Evolutionary conservation across 768 basidiomycete species (phyloP).

Genomic region (Wakefieldia striispora): DNA sequence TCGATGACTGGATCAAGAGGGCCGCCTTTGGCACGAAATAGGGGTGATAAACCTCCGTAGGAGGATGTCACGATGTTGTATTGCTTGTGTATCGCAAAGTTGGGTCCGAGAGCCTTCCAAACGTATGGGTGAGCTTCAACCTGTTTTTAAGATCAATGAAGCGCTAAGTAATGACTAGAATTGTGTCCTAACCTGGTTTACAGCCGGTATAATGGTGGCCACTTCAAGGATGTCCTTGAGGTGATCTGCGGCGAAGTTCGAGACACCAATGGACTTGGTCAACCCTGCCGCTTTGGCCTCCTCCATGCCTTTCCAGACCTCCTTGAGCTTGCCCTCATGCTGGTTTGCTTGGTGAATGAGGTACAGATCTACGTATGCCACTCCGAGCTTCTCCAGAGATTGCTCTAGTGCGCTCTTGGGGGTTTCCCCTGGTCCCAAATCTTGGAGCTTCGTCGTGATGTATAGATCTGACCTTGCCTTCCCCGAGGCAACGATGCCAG

Average conservation of each 20-base stretch:
- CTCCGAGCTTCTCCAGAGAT: conserved; percentile 53
- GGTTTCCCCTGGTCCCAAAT: conserved; percentile 37
- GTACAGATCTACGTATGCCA: conserved; percentile 62
- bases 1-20: conserved; percentile 39
- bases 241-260: conserved; percentile 48
- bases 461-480: conserved; percentile 55
- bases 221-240: conserved; percentile 43
- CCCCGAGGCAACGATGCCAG: conserved; percentile 47
- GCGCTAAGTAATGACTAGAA: background rate
- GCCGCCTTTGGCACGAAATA: conserved; percentile 36
- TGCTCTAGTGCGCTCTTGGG: conserved; percentile 48
- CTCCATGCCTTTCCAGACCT: conserved; percentile 63
- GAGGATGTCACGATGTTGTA: conserved; percentile 40
- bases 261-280: conserved; percentile 48
- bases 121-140: conserved; percentile 57
- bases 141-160: conserved; percentile 22
- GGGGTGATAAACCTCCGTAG: conserved; percentile 40
- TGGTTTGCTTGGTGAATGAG: conserved; percentile 51
- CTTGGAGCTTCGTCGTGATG: conserved; percentile 56
- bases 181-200: conserved; percentile 47
- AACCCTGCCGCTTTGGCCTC: conserved; percentile 44
- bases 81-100: conserved; percentile 33
- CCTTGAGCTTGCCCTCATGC: conserved; percentile 42
- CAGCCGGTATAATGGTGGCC: conserved; percentile 46
- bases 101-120: conserved; percentile 39